Evolutionary conservation across 1,139 yeast species (phyloP).

Genomic region (Blastobotrys buckinghamii): DNA sequence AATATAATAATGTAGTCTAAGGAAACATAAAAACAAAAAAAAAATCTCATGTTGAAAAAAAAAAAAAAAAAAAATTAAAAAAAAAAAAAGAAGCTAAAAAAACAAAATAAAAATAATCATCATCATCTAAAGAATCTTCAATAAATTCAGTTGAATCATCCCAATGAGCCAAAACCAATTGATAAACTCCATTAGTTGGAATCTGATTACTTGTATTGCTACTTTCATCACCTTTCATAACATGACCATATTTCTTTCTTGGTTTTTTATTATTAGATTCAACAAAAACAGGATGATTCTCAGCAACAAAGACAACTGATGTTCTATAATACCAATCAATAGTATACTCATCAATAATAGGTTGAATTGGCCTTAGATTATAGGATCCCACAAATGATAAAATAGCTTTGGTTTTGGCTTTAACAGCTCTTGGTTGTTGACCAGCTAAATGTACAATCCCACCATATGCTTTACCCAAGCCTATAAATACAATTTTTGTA

Average conservation of each 20-base stretch:
- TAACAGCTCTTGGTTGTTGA: constrained; percentile 63
- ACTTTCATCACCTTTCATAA: constrained; percentile 49
- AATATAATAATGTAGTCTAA: no score
- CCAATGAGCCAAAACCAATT: constrained; percentile 72
- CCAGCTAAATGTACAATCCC: constrained; percentile 85
- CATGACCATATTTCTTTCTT: constrained; percentile 85
- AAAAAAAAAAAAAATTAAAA: no score
- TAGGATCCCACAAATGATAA: constrained; percentile 57
- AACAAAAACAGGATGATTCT: constrained; percentile 74
- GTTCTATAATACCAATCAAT: constrained; percentile 89
- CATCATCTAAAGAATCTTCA: constrained; percentile 58
- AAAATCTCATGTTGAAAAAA: no score
- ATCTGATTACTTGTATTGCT: background rate
- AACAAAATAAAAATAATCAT: constrained; percentile 3
- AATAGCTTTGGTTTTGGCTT: constrained; percentile 66
- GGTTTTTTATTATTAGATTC: constrained; percentile 60
- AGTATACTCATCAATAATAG: constrained; percentile 81
- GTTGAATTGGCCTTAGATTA: constrained; percentile 67
- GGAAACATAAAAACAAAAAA: no score
- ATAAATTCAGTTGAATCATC: constrained; percentile 83
- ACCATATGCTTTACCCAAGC: constrained; percentile 85
- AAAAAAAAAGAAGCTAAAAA: no score
- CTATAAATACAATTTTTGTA: constrained; percentile 69
- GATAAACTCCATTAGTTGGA: constrained; percentile 60
- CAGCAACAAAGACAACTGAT: constrained; percentile 74